Percentiles rank a stretch among this genome's conserved stretches.
Evolutionary conservation across 2,329 filamentous ascomycete genomes (phyloP).

Genomic region (Cercospora janseana): DNA sequence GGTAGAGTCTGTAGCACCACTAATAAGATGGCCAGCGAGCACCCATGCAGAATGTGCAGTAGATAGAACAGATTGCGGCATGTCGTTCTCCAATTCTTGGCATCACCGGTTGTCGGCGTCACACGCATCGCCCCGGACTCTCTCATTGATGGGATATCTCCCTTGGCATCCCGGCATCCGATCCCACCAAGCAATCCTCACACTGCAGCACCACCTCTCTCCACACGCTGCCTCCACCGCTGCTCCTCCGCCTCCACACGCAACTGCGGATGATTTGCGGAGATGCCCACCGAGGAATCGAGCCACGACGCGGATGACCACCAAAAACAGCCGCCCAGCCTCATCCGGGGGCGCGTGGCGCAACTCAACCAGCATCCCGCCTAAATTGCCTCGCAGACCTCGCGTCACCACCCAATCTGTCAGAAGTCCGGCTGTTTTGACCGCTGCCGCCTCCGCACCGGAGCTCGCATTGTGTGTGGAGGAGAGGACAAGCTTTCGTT

Average conservation of each 20-base stretch:
- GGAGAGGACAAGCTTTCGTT: not conserved
- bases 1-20: not conserved
- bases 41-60: too few species aligned
- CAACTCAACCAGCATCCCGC: too few species aligned
- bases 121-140: not conserved
- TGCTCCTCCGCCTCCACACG: constrained; percentile 4
- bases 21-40: not conserved
- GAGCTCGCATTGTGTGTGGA: too few species aligned
- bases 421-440: too few species aligned
- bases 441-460: too few species aligned
- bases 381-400: too few species aligned
- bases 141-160: constrained; percentile 13
- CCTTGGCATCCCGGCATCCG: constrained; percentile 5
- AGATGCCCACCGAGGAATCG: constrained; percentile 1
- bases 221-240: too few species aligned
- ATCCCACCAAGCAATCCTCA: not conserved
- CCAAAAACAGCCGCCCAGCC: not conserved
- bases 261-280: not conserved
- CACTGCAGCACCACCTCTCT: not conserved
- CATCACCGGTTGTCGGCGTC: too few species aligned
- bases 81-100: too few species aligned
- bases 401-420: too few species aligned
- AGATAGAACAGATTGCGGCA: too few species aligned
- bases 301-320: not conserved
- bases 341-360: too few species aligned